phyloP scores from a whole-genome alignment of 768 basidiomycete species.

The Termitomyces sp. region DNA sequence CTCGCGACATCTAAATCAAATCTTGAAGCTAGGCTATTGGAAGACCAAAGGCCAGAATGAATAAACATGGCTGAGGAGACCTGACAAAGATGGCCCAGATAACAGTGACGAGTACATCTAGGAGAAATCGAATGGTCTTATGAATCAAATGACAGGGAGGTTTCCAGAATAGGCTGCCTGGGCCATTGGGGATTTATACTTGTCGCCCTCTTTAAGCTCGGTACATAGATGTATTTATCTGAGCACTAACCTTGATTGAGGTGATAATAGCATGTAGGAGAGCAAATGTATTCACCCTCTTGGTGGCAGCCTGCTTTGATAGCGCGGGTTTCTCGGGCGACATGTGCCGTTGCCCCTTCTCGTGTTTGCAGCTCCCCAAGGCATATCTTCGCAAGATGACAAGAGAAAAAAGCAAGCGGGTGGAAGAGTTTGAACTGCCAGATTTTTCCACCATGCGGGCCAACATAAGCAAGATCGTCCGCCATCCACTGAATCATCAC shows the following conservation, averaged over 20 bases:
- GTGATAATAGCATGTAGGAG: background rate
- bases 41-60: slow-evolving; percentile 3
- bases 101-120: background rate
- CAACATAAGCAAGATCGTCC: slow-evolving; percentile 15
- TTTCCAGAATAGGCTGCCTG: slow-evolving; percentile 84
- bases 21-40: slow-evolving; percentile 10
- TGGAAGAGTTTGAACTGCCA: slow-evolving; percentile 15
- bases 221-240: slow-evolving; percentile 80
- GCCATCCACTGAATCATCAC: slow-evolving; percentile 35
- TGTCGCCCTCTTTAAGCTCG: slow-evolving; percentile 57
- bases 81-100: background rate
- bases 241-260: slow-evolving; percentile 53
- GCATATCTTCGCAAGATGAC: slow-evolving; percentile 1
- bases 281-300: slow-evolving; percentile 47
- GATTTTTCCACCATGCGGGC: slow-evolving; percentile 21
- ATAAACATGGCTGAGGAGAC: background rate
- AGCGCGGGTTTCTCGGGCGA: slow-evolving; percentile 76
- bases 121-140: slow-evolving; percentile 15
- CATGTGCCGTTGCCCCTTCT: slow-evolving; percentile 74
- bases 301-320: slow-evolving; percentile 71
- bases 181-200: slow-evolving; percentile 37
- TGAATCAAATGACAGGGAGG: slow-evolving; percentile 49
- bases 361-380: slow-evolving; percentile 64
- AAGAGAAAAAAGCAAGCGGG: background rate
- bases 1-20: background rate